Percentiles rank a stretch among this genome's conserved stretches.
Conservation (phyloP, 2,329 filamentous ascomycete genomes). For the Colletotrichum tabaci region DNA sequence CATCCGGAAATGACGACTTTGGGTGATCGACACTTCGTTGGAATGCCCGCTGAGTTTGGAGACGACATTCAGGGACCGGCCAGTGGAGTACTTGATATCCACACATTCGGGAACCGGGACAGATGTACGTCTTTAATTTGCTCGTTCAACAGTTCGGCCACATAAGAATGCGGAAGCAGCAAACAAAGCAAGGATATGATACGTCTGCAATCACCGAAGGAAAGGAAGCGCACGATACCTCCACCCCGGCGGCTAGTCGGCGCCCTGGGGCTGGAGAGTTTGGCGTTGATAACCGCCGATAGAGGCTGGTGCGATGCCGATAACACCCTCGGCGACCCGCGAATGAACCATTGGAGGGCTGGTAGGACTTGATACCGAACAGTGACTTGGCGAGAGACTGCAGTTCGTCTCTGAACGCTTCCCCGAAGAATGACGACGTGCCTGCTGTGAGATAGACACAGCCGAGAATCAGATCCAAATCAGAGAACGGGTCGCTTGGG, state of each 20-base stretch:
- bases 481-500: conserved; percentile 6
- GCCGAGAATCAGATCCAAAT: conserved; percentile 15
- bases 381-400: conserved; percentile 13
- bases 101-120: conserved; percentile 5
- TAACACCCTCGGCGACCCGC: background rate
- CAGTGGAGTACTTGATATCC: conserved; percentile 1
- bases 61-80: conserved; percentile 13
- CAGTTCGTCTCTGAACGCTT: conserved; percentile 20
- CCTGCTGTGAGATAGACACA: conserved; percentile 14
- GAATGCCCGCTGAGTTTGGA: conserved; percentile 22
- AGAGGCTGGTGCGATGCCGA: conserved; percentile 24
- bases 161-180: background rate
- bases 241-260: conserved; percentile 26
- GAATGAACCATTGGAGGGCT: background rate
- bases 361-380: conserved; percentile 11
- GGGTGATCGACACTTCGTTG: conserved; percentile 20
- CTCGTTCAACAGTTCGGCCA: background rate
- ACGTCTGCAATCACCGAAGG: background rate
- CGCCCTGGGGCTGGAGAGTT: conserved; percentile 33
- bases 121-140: background rate
- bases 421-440: conserved; percentile 20
- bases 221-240: conserved; percentile 7
- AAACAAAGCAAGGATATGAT: conserved; percentile 2
- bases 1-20: background rate
- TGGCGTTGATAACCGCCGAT: conserved; percentile 30